Evolutionary conservation across 1,284 basidiomycete species (phyloP).

Genomic region (Naganishia sp.): DNA sequence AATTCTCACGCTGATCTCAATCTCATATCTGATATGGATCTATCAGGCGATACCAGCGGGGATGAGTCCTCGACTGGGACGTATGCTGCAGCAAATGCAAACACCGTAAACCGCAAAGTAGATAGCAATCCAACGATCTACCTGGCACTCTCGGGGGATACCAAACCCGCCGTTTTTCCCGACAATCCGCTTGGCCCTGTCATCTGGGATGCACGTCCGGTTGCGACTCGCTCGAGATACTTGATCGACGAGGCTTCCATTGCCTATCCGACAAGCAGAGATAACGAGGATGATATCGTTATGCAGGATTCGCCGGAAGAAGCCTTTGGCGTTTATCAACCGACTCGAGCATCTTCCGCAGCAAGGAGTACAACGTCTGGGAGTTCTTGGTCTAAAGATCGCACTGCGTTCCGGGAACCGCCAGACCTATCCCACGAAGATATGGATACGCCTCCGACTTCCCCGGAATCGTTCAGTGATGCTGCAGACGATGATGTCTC

Average conservation of each 20-base stretch:
- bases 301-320: not conserved
- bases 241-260: not conserved
- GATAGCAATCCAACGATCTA: not conserved
- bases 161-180: slow-evolving; percentile 1
- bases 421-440: slow-evolving; percentile 20
- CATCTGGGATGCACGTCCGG: not conserved
- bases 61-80: too few species aligned
- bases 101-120: not conserved
- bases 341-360: not conserved
- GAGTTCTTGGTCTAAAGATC: not conserved
- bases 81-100: too few species aligned
- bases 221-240: not conserved
- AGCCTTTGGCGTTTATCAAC: not conserved
- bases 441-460: slow-evolving; percentile 27
- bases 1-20: not conserved
- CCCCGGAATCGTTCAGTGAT: slow-evolving; percentile 15
- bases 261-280: not conserved
- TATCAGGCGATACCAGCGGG: too few species aligned
- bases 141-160: not conserved
- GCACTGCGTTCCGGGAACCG: not conserved
- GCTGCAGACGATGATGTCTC: slow-evolving; percentile 2
- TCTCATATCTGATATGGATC: not conserved
- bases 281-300: not conserved
- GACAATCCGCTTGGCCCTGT: slow-evolving; percentile 21
- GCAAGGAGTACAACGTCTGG: not conserved